Conservation (phyloP, 306 rosid genomes). For the Crotalaria pallida region DNA sequence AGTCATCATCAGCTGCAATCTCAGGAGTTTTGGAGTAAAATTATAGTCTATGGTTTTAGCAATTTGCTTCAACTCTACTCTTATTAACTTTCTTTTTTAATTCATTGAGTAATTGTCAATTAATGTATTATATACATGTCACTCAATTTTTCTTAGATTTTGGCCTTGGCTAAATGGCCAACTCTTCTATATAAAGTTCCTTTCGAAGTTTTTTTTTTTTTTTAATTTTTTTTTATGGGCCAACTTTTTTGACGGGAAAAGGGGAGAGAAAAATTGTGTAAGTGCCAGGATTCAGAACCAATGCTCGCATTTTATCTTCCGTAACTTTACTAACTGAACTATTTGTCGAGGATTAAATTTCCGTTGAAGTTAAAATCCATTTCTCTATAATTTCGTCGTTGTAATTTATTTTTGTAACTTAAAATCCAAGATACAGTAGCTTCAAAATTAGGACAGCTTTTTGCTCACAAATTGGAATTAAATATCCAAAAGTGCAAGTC, state of each 20-base stretch:
- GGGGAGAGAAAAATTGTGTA: no score
- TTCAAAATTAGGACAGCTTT: not conserved
- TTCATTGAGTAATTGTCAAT: conserved; percentile 6
- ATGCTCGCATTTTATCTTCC: no score
- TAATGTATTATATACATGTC: not conserved
- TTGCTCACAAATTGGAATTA: not conserved
- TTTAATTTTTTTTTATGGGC: no score
- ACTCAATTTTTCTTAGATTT: not conserved
- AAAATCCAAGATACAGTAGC: not conserved
- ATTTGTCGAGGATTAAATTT: no score
- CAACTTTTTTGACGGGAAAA: no score
- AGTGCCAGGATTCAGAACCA: no score
- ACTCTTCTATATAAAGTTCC: not conserved
- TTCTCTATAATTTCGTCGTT: not conserved
- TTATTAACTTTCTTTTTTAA: not conserved
- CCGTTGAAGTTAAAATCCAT: not conserved
- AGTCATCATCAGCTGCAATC: conserved; percentile 48
- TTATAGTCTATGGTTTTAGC: conserved; percentile 1
- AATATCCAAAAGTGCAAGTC: not conserved
- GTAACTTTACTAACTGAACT: no score
- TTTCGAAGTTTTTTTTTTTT: no score
- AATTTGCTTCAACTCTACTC: not conserved
- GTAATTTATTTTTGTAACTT: not conserved
- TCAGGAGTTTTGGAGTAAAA: conserved; percentile 39
- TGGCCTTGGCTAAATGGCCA: not conserved